These are phyloP conservation scores for Acer negundo DNA, from an alignment of 345 rosid genomes.

Conservation along the genomic window DNA sequence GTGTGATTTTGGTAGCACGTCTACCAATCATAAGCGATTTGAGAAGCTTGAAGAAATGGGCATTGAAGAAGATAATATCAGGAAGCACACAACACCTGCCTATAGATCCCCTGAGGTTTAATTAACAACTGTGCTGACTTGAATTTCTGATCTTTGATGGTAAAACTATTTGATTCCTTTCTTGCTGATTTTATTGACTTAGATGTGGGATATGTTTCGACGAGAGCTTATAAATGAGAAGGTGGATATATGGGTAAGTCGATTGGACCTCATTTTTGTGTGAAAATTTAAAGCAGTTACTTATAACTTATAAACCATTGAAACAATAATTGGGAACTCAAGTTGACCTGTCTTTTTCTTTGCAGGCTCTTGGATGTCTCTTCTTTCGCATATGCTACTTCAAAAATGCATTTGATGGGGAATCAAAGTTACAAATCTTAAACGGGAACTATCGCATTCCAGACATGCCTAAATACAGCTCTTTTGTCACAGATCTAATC, in stretches of 20 bases:
- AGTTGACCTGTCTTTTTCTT: slow-evolving; percentile 15
- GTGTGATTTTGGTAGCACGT: slow-evolving; percentile 95
- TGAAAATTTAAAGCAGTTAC: background rate
- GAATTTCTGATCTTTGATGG: slow-evolving; percentile 30
- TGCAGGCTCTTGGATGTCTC: slow-evolving; percentile 97
- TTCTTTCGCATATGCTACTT: slow-evolving; percentile 91
- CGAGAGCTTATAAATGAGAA: slow-evolving; percentile 92
- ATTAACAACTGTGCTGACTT: slow-evolving; percentile 21
- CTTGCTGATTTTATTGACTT: slow-evolving; percentile 37
- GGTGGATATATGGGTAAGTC: slow-evolving; percentile 97
- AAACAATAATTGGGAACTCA: slow-evolving; percentile 17
- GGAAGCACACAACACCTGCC: slow-evolving; percentile 94
- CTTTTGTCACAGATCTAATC: slow-evolving; percentile 61
- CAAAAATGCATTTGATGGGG: slow-evolving; percentile 97
- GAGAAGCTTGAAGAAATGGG: slow-evolving; percentile 99
- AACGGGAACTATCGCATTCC: slow-evolving; percentile 96
- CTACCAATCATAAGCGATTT: slow-evolving; percentile 90
- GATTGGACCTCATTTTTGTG: slow-evolving; percentile 12
- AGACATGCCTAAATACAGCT: slow-evolving; percentile 76
- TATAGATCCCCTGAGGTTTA: slow-evolving; percentile 99
- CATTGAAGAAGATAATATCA: slow-evolving; percentile 93
- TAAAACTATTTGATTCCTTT: slow-evolving; percentile 30
- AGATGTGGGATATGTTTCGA: slow-evolving; percentile 98
- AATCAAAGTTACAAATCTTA: slow-evolving; percentile 89
- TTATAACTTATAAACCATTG: background rate